These are phyloP conservation scores for Clavispora fructus DNA, from an alignment of 805 yeast species.

Conservation along the genomic window DNA sequence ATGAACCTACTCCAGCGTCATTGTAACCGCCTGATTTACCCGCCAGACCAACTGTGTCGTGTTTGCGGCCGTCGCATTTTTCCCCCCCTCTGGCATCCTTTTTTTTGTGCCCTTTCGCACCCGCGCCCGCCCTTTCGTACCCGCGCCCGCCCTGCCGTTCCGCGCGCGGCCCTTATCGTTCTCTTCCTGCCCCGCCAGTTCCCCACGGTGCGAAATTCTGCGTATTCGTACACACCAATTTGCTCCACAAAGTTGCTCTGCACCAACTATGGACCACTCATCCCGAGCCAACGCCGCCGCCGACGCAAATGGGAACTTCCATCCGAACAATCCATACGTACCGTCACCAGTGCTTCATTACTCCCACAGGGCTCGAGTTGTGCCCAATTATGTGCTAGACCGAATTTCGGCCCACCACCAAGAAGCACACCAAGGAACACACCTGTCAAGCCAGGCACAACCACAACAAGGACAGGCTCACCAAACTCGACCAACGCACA, in stretches of 20 bases:
- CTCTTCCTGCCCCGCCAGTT: too few species aligned
- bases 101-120: not conserved
- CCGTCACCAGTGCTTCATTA: constrained; percentile 26
- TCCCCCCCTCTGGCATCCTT: too few species aligned
- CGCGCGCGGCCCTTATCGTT: too few species aligned
- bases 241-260: constrained; percentile 1
- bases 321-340: constrained; percentile 21
- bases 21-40: too few species aligned
- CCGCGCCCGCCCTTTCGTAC: not conserved
- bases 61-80: too few species aligned
- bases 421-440: constrained; percentile 12
- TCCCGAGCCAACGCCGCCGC: not conserved
- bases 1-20: too few species aligned
- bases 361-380: constrained; percentile 30
- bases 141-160: not conserved
- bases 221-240: not conserved
- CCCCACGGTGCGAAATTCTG: too few species aligned
- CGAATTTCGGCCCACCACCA: constrained; percentile 40
- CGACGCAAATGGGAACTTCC: constrained; percentile 1
- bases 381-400: constrained; percentile 65
- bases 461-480: constrained; percentile 12
- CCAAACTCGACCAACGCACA: constrained; percentile 5
- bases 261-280: not conserved
- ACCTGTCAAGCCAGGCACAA: constrained; percentile 11
- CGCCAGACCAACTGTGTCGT: too few species aligned